Conservation (phyloP, 371 early-diverging fungal species). For the Capillidium heterosporum region DNA sequence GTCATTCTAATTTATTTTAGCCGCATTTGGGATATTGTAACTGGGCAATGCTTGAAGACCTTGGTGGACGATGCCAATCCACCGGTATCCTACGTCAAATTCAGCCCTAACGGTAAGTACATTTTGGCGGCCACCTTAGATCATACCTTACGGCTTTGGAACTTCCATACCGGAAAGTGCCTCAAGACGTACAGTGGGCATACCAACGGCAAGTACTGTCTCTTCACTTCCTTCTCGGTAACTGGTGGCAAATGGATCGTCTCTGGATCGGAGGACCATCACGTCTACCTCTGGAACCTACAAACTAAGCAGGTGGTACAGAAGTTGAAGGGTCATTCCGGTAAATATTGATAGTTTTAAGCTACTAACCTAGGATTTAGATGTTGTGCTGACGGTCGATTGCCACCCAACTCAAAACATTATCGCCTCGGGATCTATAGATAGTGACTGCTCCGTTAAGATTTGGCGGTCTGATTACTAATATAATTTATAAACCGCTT, state of each 20-base stretch:
- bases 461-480: constrained; percentile 37
- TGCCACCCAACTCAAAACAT: constrained; percentile 90
- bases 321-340: constrained; percentile 74
- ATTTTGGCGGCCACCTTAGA: constrained; percentile 87
- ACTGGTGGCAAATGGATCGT: constrained; percentile 94
- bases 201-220: constrained; percentile 75
- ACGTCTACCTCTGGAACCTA: constrained; percentile 89
- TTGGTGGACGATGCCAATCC: constrained; percentile 86
- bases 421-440: constrained; percentile 87
- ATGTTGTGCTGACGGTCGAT: constrained; percentile 78
- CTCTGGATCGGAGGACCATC: constrained; percentile 82
- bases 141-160: constrained; percentile 87
- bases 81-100: constrained; percentile 91
- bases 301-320: constrained; percentile 89
- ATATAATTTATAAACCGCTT: not conserved
- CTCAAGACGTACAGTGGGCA: constrained; percentile 88
- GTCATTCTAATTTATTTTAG: constrained; percentile 16
- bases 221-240: constrained; percentile 80
- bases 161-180: constrained; percentile 79
- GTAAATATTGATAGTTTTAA: constrained; percentile 18
- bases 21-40: constrained; percentile 92
- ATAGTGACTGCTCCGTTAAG: constrained; percentile 76
- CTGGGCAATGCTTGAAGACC: constrained; percentile 91
- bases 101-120: constrained; percentile 96
- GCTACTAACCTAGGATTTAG: constrained; percentile 17